phyloP scores from a whole-genome alignment of 148 eudicot species.

The Beta vulgaris region DNA sequence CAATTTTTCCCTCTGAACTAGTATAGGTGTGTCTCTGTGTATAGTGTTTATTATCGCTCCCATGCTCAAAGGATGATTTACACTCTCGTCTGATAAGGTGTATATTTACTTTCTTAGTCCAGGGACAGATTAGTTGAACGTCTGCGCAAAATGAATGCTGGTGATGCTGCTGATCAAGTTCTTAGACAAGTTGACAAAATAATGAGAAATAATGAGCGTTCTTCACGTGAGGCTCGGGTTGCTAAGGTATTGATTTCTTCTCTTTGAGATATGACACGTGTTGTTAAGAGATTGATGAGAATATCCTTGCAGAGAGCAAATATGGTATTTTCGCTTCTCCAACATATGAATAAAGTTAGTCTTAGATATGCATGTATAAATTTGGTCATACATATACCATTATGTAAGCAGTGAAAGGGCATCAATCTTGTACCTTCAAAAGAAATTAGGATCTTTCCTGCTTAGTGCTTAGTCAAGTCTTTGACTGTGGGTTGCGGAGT shows the following conservation, averaged over 20 bases:
- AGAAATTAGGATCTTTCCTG: background rate
- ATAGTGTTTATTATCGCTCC: background rate
- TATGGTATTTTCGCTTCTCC: background rate
- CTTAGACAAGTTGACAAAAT: conserved; percentile 84
- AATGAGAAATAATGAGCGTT: conserved; percentile 68
- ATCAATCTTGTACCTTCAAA: background rate
- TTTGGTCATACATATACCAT: background rate
- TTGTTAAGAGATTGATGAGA: background rate
- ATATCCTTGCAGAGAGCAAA: background rate
- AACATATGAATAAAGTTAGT: background rate
- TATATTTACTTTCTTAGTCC: conserved; percentile 45
- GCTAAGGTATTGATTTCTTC: conserved; percentile 45
- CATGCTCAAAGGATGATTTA: background rate
- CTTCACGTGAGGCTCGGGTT: conserved; percentile 56
- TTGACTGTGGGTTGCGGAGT: background rate
- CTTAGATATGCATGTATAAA: too few species aligned
- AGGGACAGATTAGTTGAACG: conserved; percentile 75
- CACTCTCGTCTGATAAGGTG: background rate
- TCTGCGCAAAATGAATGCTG: conserved; percentile 83
- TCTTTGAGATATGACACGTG: background rate
- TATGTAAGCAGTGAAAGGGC: background rate
- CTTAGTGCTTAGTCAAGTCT: background rate
- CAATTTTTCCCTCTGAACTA: background rate
- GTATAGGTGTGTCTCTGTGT: background rate
- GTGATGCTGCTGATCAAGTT: conserved; percentile 96